Evolutionary conservation across 2,329 filamentous ascomycete genomes (phyloP).

Genomic region (Annulohypoxylon truncatum): DNA sequence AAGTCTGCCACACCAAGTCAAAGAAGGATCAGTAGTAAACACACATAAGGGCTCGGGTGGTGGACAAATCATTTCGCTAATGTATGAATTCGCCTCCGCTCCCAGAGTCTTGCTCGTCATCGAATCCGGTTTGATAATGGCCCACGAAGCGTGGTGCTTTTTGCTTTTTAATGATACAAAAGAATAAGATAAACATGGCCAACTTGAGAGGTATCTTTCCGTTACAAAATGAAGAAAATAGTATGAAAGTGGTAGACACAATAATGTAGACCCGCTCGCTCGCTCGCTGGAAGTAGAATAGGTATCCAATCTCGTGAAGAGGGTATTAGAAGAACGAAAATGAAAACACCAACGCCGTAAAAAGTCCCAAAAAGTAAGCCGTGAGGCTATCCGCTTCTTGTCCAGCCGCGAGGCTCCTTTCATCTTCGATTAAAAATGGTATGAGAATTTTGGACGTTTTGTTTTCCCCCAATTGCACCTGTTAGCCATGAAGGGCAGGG

Average conservation of each 20-base stretch:
- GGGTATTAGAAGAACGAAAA: slow-evolving; percentile 25
- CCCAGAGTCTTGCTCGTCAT: slow-evolving; percentile 1
- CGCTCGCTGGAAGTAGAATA: slow-evolving; percentile 16
- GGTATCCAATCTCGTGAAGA: slow-evolving; percentile 28
- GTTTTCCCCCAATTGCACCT: slow-evolving; percentile 7
- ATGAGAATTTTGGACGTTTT: slow-evolving; percentile 30
- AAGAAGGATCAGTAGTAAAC: background rate
- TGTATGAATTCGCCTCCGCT: background rate
- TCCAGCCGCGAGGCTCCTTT: slow-evolving; percentile 50
- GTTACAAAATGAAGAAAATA: slow-evolving; percentile 10
- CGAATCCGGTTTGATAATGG: background rate
- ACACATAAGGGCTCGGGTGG: background rate
- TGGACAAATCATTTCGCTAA: slow-evolving; percentile 1
- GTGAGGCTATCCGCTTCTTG: slow-evolving; percentile 49
- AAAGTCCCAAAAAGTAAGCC: slow-evolving; percentile 45
- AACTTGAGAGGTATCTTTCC: slow-evolving; percentile 35
- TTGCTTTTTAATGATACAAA: slow-evolving; percentile 4
- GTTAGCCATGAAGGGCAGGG: background rate
- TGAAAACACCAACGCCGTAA: slow-evolving; percentile 40
- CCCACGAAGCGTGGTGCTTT: background rate
- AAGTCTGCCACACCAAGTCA: background rate
- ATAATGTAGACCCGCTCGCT: slow-evolving; percentile 17
- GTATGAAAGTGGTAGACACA: slow-evolving; percentile 13
- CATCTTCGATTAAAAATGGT: slow-evolving; percentile 45
- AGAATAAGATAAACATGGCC: slow-evolving; percentile 9